Evolutionary conservation across 345 rosid genomes (phyloP), one percentile per base, ranked within the genome.

Genomic region (Eucalyptus cloeziana): DNA sequence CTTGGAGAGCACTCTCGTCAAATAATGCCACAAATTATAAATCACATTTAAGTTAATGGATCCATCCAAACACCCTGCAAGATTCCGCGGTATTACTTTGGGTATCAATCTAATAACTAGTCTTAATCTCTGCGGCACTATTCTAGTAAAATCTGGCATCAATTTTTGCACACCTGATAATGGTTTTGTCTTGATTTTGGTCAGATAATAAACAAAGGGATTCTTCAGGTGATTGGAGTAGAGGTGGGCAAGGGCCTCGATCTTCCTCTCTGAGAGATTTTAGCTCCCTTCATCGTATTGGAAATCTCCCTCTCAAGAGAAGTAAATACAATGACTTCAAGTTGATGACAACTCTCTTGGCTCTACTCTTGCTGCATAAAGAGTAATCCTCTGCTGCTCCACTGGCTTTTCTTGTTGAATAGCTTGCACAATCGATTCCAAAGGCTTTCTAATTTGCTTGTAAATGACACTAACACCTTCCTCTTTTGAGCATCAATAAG

Each of bases 171-270:
- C 31, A 12, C n/a, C 67, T 11, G 67, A 27, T 11, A 6, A 4
- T 8, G 37, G 49, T 45, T 50, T 45, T 22, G 0, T 30, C 3
- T 45, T 6, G 30, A 6, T 79, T 45, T 90, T 89, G 88, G 89
- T 54, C 96, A 95, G 99, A 97, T 96, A 88, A 76, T 96, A 71
- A 93, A 95, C 93, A 95, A 90, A 89, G 99, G 97, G 86, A 92
- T 96, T 87, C 99, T 96, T 30, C 91, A 97, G 91, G 87, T 93
- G 56, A 94, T 96, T 76, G 97, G 99, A 25, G 94, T 96, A 79
- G 99, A 97, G 2, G 85, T 96, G 87, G 98, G 99, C 22, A 96
- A 95, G 91, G 99, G 99, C 31, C 97, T 96, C 81, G 92, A 97
- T 91, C 87, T 97, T 88, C 97, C 98, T 92, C 97, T 96, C 11